A percentile compares a stretch with the other conserved stretches of the same genome.
These are phyloP conservation scores for Micromonas pusilla DNA, from an alignment of 139 green algal species.

Conservation along the genomic window DNA sequence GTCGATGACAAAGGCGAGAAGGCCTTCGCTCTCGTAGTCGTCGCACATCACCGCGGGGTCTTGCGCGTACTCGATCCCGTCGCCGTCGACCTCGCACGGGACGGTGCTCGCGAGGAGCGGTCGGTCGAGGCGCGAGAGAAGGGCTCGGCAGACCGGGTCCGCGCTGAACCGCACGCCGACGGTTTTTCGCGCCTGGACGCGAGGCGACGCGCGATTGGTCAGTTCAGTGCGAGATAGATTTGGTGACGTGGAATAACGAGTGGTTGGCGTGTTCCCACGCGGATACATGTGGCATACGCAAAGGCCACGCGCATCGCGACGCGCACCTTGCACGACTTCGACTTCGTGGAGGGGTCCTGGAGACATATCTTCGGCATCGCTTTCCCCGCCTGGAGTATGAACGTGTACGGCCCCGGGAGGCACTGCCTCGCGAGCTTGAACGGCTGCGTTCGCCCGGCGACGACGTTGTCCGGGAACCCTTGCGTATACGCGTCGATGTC, in stretches of 20 bases:
- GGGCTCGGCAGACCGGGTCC: not conserved
- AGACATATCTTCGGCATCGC: slow-evolving; percentile 23
- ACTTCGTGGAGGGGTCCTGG: not conserved
- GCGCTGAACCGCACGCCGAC: slow-evolving; percentile 4
- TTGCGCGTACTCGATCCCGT: not conserved
- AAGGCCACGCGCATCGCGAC: not conserved
- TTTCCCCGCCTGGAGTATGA: slow-evolving; percentile 23
- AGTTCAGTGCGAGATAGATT: too few species aligned
- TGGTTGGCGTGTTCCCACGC: too few species aligned
- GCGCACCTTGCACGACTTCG: slow-evolving; percentile 1
- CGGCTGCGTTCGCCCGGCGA: not conserved
- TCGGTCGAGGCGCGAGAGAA: slow-evolving; percentile 8
- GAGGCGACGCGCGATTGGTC: not conserved
- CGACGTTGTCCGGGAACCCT: slow-evolving; percentile 5
- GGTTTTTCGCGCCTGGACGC: slow-evolving; percentile 17
- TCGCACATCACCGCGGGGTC: slow-evolving; percentile 1
- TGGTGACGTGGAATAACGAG: too few species aligned
- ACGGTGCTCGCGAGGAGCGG: slow-evolving; percentile 6
- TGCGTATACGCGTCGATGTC: slow-evolving; percentile 24
- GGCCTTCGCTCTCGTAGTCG: not conserved
- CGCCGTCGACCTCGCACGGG: not conserved
- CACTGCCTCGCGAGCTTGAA: slow-evolving; percentile 27
- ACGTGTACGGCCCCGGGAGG: slow-evolving; percentile 26
- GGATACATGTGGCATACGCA: too few species aligned
- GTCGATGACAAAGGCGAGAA: not conserved